Base-by-base conservation (phyloP, 371 early-diverging fungal species). In the Mucor sp. region DNA sequence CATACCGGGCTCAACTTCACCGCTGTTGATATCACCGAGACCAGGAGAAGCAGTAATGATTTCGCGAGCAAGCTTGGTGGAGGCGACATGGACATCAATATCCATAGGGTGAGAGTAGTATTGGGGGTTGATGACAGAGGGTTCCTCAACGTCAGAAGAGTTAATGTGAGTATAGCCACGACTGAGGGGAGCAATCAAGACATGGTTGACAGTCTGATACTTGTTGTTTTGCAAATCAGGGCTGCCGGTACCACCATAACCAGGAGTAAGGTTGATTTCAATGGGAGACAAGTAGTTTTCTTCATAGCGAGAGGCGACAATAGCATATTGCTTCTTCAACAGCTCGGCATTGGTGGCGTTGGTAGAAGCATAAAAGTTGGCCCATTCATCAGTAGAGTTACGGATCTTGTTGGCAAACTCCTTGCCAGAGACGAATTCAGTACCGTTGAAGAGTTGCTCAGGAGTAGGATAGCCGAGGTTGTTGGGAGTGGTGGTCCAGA, bases 131-230 rank as follows among this genome's bases (percentile, higher is more conserved):
- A 68, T 63, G 3, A 60, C 41, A 32, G 44, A 35, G 32, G 59
- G 59, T 2, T 63, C 69, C 55, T 68, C 55, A 4, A 68, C 41
- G 33, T 68, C 69, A 41, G 69, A 28, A 15, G 69, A 68, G 21
- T 59, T 48, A 14, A 63, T 63, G 23, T 68, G 69, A n/a, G 59
- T 41, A 32, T 41, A 53, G 41, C 60, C 69, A 53, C 69, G 69
- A 50, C 50, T 58, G 8, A 68, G 47, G 21, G 60, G 69, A 58
- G 60, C 63, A 58, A 60, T 28, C 58, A 68, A 21, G 28, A 63
- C 55, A 25, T 68, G 69, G 43, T 68, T 68, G 30, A 68, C 64
- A 39, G 69, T 68, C 44, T 68, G 64, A n/a, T 68, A 68, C 41
- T 63, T 68, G 11, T 59, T 59, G 30, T 60, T 25, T n/a, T 27